Evolutionary conservation across 2,329 filamentous ascomycete genomes (phyloP).

Genomic region (Sclerotiophoma versabilis): DNA sequence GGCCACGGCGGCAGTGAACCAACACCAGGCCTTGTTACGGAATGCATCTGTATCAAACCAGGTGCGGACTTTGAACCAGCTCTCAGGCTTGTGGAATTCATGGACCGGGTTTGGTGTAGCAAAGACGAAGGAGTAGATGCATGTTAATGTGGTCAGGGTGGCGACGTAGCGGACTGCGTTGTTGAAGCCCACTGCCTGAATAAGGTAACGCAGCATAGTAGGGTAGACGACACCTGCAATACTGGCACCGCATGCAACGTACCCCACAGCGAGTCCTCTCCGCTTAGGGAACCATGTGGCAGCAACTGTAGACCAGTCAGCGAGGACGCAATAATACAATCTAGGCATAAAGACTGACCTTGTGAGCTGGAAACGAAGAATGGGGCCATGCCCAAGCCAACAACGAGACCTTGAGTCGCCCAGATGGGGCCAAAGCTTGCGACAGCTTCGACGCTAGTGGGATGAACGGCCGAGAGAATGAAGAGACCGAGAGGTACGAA

Average conservation of each 20-base stretch:
- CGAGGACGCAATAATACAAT: not conserved
- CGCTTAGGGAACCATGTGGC: conserved; percentile 58
- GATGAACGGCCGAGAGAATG: conserved; percentile 53
- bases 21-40: conserved; percentile 52
- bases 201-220: conserved; percentile 55
- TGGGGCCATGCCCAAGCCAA: conserved; percentile 60
- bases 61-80: conserved; percentile 47
- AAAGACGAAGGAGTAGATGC: conserved; percentile 52
- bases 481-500: conserved; percentile 56
- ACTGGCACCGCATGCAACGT: conserved; percentile 60
- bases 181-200: conserved; percentile 54
- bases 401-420: conserved; percentile 57
- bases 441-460: conserved; percentile 41
- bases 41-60: conserved; percentile 57
- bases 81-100: conserved; percentile 47
- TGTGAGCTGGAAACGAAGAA: conserved; percentile 61
- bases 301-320: conserved; percentile 50
- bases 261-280: conserved; percentile 58
- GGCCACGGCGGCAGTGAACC: conserved; percentile 54
- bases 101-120: conserved; percentile 55
- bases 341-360: conserved; percentile 43
- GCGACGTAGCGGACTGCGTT: conserved; percentile 53
- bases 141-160: conserved; percentile 51
- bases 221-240: conserved; percentile 58
- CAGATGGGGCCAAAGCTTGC: conserved; percentile 55